Evolutionary conservation across 495 filamentous ascomycete genomes (phyloP).

Genomic region (Viridothelium virens): DNA sequence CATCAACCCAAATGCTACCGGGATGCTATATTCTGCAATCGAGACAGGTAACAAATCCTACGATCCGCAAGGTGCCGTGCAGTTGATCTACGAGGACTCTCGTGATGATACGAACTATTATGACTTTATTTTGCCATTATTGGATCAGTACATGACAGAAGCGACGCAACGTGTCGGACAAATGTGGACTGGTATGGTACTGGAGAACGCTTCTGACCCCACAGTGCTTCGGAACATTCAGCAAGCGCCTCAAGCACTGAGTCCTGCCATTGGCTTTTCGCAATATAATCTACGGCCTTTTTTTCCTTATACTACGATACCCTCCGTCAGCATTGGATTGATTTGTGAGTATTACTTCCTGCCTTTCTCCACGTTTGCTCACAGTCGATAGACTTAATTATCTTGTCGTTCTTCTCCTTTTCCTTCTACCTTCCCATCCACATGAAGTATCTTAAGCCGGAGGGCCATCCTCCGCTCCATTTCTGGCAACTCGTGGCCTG

Average conservation of each 20-base stretch:
- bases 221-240: conserved; percentile 39
- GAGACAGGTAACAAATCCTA: conserved; percentile 52
- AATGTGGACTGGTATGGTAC: conserved; percentile 43
- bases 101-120: conserved; percentile 50
- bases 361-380: neutral
- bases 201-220: conserved; percentile 34
- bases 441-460: conserved; percentile 45
- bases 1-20: conserved; percentile 58
- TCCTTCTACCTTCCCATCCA: conserved; percentile 64
- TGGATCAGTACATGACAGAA: conserved; percentile 40
- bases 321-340: conserved; percentile 56
- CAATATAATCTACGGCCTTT: conserved; percentile 58
- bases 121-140: conserved; percentile 47
- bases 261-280: conserved; percentile 56
- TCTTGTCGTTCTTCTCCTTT: conserved; percentile 66
- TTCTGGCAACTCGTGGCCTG: conserved; percentile 54
- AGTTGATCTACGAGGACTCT: conserved; percentile 51
- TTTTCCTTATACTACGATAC: conserved; percentile 46
- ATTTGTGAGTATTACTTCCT: conserved; percentile 39
- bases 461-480: conserved; percentile 51
- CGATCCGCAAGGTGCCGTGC: conserved; percentile 54
- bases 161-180: conserved; percentile 47
- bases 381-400: conserved; percentile 49
- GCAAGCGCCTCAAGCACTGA: conserved; percentile 50
- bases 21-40: conserved; percentile 51